phyloP scores from a whole-genome alignment of 1,284 basidiomycete genomes.

The Austropuccinia psidii region DNA sequence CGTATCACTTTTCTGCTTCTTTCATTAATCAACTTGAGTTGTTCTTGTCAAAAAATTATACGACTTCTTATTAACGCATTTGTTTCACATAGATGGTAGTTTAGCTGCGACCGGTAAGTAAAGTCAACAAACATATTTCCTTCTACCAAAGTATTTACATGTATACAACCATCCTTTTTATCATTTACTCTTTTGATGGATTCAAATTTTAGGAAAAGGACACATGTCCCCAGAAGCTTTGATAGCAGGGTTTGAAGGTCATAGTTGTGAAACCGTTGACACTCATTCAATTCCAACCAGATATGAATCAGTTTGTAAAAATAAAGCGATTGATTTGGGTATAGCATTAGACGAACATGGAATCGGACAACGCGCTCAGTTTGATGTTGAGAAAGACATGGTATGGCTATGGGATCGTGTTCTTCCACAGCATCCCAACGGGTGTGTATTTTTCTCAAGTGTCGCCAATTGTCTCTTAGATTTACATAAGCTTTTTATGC shows the following conservation, averaged over 20 bases:
- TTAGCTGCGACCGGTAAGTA: conserved; percentile 45
- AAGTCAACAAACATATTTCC: no score
- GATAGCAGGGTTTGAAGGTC: conserved; percentile 46
- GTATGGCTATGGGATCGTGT: conserved; percentile 73
- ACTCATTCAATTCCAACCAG: conserved; percentile 41
- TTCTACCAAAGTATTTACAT: no score
- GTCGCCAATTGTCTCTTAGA: background rate
- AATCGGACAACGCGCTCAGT: conserved; percentile 48
- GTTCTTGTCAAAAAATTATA: background rate
- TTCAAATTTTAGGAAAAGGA: conserved; percentile 39
- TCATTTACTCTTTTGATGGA: background rate
- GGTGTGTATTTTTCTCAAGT: conserved; percentile 5
- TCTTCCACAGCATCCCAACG: conserved; percentile 47
- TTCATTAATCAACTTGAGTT: background rate
- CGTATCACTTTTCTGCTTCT: background rate
- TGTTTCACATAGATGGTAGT: conserved; percentile 41
- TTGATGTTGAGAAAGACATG: conserved; percentile 82
- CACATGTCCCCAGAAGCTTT: conserved; percentile 47
- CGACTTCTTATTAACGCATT: background rate
- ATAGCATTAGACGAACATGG: conserved; percentile 1
- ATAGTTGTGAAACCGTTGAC: conserved; percentile 46
- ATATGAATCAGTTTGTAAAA: conserved; percentile 28
- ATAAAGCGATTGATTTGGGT: conserved; percentile 30
- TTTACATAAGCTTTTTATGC: conserved; percentile 55
- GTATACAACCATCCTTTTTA: no score